Percentiles rank a stretch among this genome's conserved stretches.
phyloP scores from a whole-genome alignment of 164 flowering plant genomes.

The Magnolia officinalis region DNA sequence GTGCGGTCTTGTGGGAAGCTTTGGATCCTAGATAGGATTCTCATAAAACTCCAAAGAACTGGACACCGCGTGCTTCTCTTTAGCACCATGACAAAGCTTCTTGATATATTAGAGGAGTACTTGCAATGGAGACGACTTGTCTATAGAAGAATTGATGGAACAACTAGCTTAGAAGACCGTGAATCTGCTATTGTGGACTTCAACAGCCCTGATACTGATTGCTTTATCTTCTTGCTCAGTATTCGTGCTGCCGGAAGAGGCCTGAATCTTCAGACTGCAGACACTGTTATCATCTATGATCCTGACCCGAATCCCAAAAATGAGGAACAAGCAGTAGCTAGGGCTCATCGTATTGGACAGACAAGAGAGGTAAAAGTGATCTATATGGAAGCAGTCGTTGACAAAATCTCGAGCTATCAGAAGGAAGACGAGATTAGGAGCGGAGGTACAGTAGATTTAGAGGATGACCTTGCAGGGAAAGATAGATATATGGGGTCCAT shows the following conservation, averaged over 20 bases:
- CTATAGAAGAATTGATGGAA: conserved; percentile 91
- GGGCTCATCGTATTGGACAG: conserved; percentile 99
- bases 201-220: conserved; percentile 68
- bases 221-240: conserved; percentile 93
- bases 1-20: conserved; percentile 92
- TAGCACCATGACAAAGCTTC: conserved; percentile 96
- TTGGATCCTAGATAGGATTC: conserved; percentile 89
- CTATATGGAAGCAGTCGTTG: conserved; percentile 96
- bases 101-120: conserved; percentile 91
- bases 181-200: conserved; percentile 95
- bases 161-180: conserved; percentile 92
- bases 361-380: conserved; percentile 95
- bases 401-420: conserved; percentile 75
- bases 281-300: conserved; percentile 93
- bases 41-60: conserved; percentile 80
- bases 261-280: conserved; percentile 93
- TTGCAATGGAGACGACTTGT: conserved; percentile 84
- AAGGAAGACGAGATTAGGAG: conserved; percentile 82
- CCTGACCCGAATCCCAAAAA: conserved; percentile 98
- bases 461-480: conserved; percentile 95
- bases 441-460: conserved; percentile 75
- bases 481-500: conserved; percentile 95
- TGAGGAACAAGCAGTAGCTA: conserved; percentile 97
- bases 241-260: conserved; percentile 99
- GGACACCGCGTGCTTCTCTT: conserved; percentile 95